Evolutionary conservation across 192 early-diverging fungal species (phyloP).

Genomic region (Coemansia sp.): DNA sequence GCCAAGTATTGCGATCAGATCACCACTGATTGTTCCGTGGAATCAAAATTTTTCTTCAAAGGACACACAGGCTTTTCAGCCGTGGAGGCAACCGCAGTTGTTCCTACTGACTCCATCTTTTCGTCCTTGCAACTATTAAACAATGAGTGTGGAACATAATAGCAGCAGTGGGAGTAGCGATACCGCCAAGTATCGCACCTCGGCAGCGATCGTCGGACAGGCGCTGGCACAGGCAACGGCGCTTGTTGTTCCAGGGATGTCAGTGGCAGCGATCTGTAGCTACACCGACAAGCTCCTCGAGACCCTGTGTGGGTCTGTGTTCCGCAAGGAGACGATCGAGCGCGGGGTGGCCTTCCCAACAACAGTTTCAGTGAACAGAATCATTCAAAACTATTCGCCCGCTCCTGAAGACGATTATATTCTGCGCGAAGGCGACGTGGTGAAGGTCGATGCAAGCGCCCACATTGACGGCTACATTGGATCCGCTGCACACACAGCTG

Average conservation of each 20-base stretch:
- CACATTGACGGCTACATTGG: conserved; percentile 93
- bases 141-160: not conserved
- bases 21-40: not conserved
- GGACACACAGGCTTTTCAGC: not conserved
- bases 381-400: conserved; percentile 78
- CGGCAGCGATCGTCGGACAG: conserved; percentile 40
- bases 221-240: conserved; percentile 58
- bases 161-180: conserved; percentile 12
- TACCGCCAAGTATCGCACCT: conserved; percentile 31
- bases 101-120: not conserved
- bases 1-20: not conserved
- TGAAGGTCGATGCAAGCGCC: conserved; percentile 86
- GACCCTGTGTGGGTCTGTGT: conserved; percentile 57
- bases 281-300: conserved; percentile 66
- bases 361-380: conserved; percentile 75
- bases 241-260: conserved; percentile 60
- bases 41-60: not conserved
- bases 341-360: conserved; percentile 85
- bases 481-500: conserved; percentile 77
- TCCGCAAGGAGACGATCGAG: conserved; percentile 62
- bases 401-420: conserved; percentile 60
- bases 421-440: conserved; percentile 76
- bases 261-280: conserved; percentile 63
- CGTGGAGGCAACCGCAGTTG: not conserved
- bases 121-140: not conserved